Evolutionary conservation across 129 eudicot genomes (phyloP), one percentile per base, ranked within the genome.

Genomic region (Kitagawia praeruptora): DNA sequence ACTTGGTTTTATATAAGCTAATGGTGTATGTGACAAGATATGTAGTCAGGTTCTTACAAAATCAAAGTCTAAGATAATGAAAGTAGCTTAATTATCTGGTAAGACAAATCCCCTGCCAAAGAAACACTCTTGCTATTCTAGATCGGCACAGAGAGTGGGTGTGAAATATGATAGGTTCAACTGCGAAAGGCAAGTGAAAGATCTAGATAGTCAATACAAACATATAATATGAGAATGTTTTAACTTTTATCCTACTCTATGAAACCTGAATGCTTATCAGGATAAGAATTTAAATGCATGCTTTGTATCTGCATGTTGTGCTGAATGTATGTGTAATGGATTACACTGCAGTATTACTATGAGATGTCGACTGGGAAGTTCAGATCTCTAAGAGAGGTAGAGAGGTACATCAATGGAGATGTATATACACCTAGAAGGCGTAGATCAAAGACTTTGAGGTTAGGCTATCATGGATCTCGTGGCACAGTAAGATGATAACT

Each of bases 291-390:
- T 73, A 9, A 40, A 46, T 46, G 77, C 53, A 41, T 23, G 54
- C 34, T 46, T 23, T 46, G 19, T 25, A 74, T 74, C 58, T 27
- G 14, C 8, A 12, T 46, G 13, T n/a, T 44, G 53, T 74, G n/a
- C 38, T 74, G 61, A 74, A 74, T 12, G 58, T 74, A 25, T 15
- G 61, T 74, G 61, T 46, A 46, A 25, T 8, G 41, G 40, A 44
- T 74, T 27, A 27, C 34, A 15, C 51, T 84, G 84, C 88, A 90
- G 96, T 90, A 90, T 80, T 90, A 87, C 81, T 76, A 84, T 83
- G 93, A 90, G 70, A 87, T 92, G 27, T 90, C 82, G 66, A 93
- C 91, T 45, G 89, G 91, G 58, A 42, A 86, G 79, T 91, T 91
- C 78, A 83, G 98, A 66, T 93, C 98, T 39, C 81, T 84, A 37